Evolutionary conservation across 2,329 filamentous ascomycete species (phyloP), one percentile per base, ranked within the genome.

Genomic region (Microsporum ferrugineum): DNA sequence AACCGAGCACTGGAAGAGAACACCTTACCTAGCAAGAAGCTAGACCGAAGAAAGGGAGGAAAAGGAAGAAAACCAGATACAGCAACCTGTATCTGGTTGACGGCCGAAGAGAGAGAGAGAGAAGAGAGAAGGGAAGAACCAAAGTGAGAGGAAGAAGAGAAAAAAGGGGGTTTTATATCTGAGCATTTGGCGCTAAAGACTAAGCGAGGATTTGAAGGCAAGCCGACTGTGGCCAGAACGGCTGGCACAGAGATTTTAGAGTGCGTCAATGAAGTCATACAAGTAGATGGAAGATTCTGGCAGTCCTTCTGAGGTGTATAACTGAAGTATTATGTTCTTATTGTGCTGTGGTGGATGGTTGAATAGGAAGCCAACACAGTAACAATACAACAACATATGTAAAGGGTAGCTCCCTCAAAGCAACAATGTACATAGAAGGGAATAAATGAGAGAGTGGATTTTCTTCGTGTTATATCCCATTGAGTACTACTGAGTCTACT

Each of bases 121-220:
- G 17, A 1, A 38, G 53, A 57, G 51, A 47, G 53, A 58, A 14
- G 41, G 39, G 14, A 59, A 33, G 60, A 60, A 55, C 41, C 39
- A 47, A 60, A 47, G 49, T 58, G n/a, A 60, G 57, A 31, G 60
- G 27, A 60, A 59, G 57, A 59, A 27, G 10, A 47, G 39, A 34
- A 45, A 45, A 55, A n/a, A 23, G 61, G 41, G 57, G 34, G 47
- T 55, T 66, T 62, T 63, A 66, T 66, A 63, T 29, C 45, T 12
- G 29, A 36, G 23, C 2, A 43, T 47, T 43, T 14, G 47, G 51
- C 62, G 57, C 62, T 61, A 63, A 55, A 23, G n/a, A 23, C 36
- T 59, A 63, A 60, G 57, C 60, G 58, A 62, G 34, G 34, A 38
- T 49, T 57, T 8, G 8, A 39, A 58, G 10, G 56, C 36, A 14